Evolutionary conservation across 768 basidiomycete genomes (phyloP), one percentile per base, ranked within the genome.

Genomic region (Phylloporus arenicola): DNA sequence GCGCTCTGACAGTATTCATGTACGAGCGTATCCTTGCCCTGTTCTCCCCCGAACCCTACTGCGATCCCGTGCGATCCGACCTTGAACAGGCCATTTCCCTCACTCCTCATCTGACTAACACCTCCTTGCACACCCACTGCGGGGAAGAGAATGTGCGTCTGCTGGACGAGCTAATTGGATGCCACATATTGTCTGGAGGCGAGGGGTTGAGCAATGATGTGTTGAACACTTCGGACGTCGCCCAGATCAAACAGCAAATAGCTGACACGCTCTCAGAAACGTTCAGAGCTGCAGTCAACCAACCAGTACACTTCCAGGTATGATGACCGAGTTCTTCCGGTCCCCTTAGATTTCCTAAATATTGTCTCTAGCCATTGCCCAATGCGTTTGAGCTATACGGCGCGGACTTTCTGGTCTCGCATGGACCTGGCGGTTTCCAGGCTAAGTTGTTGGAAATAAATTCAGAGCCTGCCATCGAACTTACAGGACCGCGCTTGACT

Each of bases 361-460:
- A 29, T 50, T 19, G 34, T 37, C 25, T 24, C 34, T 63, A 96
- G 89, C 78, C 88, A 2, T 65, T 92, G 19, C 84, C 89, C 1
- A 97, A 97, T 63, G 91, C 89, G 0, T 98, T 97, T 62, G 95
- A 98, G 64, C 78, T 98, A 14, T 98, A 85, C 61, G 96, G 96
- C 0, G 78, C 88, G n/a, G 96, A 99, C 66, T 87, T 99, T 52
- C 73, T 98, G 13, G 77, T 97, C 51, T 77, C 76, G 46, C 78
- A 79, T 60, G 58, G 54, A 43, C 55, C 55, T 48, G 43, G 47
- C 6, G 60, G 64, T 8, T 78, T 82, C 48, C 75, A 80, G 53
- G 83, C 91, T 14, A 83, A 85, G 48, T 72, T 97, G 2, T 75
- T 97, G 27, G 96, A 98, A 68, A 76, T 95, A 60, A 99, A 99